Evolutionary conservation across 179 eudicot genomes (phyloP).

Genomic region (Pouteria campechiana): DNA sequence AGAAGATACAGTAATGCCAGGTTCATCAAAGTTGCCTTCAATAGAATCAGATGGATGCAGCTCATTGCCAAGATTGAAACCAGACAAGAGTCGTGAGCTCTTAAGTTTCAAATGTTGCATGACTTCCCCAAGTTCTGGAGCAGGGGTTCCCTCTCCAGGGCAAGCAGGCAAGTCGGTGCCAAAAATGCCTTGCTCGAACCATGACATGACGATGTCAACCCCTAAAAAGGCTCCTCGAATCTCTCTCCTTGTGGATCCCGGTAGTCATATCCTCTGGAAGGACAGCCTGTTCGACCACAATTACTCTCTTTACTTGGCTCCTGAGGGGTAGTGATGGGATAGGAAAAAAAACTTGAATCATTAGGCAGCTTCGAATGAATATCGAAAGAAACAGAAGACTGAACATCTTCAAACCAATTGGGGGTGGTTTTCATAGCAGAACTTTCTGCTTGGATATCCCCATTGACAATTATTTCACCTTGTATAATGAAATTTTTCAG

Average conservation of each 20-base stretch:
- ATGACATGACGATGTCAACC: constrained; percentile 83
- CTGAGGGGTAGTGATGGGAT: constrained; percentile 31
- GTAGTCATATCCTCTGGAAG: constrained; percentile 74
- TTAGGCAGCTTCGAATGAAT: constrained; percentile 27
- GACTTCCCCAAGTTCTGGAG: constrained; percentile 62
- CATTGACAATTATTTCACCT: too few relatives aligned
- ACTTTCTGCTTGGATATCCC: constrained; percentile 23
- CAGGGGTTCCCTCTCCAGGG: constrained; percentile 52
- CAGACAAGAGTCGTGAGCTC: constrained; percentile 20
- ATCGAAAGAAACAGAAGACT: constrained; percentile 21
- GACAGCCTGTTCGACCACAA: constrained; percentile 25
- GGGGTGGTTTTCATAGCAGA: constrained; percentile 14
- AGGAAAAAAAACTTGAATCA: constrained; percentile 34
- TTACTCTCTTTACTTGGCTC: constrained; percentile 14
- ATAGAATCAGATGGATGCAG: constrained; percentile 24
- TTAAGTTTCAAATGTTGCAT: constrained; percentile 67
- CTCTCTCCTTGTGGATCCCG: constrained; percentile 93
- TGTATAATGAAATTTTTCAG: too few relatives aligned
- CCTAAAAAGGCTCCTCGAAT: constrained; percentile 97
- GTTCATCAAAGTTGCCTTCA: constrained; percentile 20
- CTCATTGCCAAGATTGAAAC: constrained; percentile 17
- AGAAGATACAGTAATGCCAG: constrained; percentile 27
- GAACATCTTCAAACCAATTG: constrained; percentile 12
- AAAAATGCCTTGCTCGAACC: constrained; percentile 98
- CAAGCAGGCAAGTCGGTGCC: constrained; percentile 81